Base-by-base conservation (phyloP, 2,329 filamentous ascomycete species). In the Lachnellula willkommii region DNA sequence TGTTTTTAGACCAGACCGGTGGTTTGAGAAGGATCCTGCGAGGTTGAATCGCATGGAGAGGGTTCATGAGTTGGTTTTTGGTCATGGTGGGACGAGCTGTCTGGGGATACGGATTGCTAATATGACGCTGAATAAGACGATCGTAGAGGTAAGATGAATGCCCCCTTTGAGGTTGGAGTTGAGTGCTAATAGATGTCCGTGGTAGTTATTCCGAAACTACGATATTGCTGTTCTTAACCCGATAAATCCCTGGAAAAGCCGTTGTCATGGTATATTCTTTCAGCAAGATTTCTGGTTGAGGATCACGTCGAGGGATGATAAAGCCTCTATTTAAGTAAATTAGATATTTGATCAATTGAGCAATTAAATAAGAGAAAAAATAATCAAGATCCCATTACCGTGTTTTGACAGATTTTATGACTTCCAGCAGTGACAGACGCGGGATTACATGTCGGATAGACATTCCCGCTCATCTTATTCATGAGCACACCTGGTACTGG, bases 1-100 rank as follows among this genome's bases (percentile, higher is more conserved):
- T 36, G 54, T 72, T 0, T 81, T 76, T 62, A 68, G 72, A 22
- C 79, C 79, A 1, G 77, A 78, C 50, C 71, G 79, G 45, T 81
- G 78, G 76, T 60, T 81, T 3, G 69, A 75, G 1, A 69, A 65
- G 0, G 40, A 54, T 6, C 42, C 45, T 2, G 62, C 58, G 11
- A 50, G 57, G 20, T 35, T 56, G 12, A 28, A 56, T 15, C 66
- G 67, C 15, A 77, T 76, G 69, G 67, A 70, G 28, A 64, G 66
- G 39, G 73, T 71, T 1, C 65, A 73, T 50, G 76, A 77, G 48
- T 65, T 76, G 14, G 67, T 75, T 0, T 79, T 79, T 64, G 73
- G 73, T 15, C 68, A 72, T n/a, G 77, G 77, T 0, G 71, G 71
- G 35, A 75, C 70, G 56, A 65, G 70, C 61, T 79, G 77, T 58